Base-by-base conservation (phyloP, 2,329 filamentous ascomycete species). In the Botrytis fragariae region DNA sequence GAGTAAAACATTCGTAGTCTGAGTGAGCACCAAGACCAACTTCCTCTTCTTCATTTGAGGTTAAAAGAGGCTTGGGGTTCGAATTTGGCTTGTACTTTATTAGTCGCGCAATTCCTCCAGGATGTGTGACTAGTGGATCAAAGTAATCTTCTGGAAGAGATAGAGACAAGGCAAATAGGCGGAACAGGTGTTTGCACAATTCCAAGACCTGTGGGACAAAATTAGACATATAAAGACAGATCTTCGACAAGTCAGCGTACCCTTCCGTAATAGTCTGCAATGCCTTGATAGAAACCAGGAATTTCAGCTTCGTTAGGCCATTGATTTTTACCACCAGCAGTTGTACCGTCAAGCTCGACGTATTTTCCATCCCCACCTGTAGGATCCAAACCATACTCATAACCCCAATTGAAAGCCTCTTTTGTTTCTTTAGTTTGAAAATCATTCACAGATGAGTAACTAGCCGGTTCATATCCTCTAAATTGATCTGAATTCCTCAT, bases 1-100 rank as follows among this genome's bases (percentile, higher is more conserved):
- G 81, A 0, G 87, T 89, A 62, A 89, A 84, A 64, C 84, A 84
- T n/a, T 87, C 86, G 75, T 87, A 89, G 76, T 88, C 87, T 0
- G 86, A 87, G 75, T 88, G 87, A 4, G 85, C 86, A 0, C 86
- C 86, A 2, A 80, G 84, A 7, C 76, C 78, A 35, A 79, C 76
- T 44, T 80, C 78, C 68, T 78, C 78, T 42, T 77, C 76, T 62
- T 76, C 72, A 39, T 73, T 82, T 2, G 81, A 73, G 6, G 80
- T 73, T 3, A 76, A 79, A 6, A 78, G 72, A 3, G 79, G 76
- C 25, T 77, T 78, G 12, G 77, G 77, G 37, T 79, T 77, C 10
- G 75, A 81, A 73, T 83, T 83, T 3, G 85, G 82, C 2, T 85
- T 85, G 76, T 88, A 88, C 76, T 87, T 85, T 20, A 87, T 82